These are phyloP conservation scores for Pseudoturritis turrita DNA, from an alignment of 345 rosid genomes.

Conservation along the genomic window DNA sequence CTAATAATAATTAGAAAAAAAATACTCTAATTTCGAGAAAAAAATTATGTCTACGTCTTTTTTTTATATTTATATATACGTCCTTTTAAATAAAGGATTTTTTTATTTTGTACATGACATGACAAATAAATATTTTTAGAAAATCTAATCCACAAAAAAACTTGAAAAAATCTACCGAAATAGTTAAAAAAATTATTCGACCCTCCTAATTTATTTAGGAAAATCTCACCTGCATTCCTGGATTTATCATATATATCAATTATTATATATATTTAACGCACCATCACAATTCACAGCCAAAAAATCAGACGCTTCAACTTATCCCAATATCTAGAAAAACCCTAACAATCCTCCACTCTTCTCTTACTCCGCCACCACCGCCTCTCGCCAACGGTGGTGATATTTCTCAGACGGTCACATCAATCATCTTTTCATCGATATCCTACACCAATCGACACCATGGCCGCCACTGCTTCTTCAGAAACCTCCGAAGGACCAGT, in stretches of 20 bases:
- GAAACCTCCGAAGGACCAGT: slow-evolving; percentile 82
- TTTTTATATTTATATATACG: too few relatives aligned
- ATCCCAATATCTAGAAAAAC: slow-evolving; percentile 21
- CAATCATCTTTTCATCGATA: neutral
- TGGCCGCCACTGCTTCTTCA: slow-evolving; percentile 40
- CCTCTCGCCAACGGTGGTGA: slow-evolving; percentile 29
- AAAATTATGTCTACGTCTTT: too few relatives aligned
- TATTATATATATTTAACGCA: neutral
- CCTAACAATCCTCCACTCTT: slow-evolving; percentile 15
- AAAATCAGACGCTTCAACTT: slow-evolving; percentile 16
- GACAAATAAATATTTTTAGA: neutral
- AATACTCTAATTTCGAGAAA: too few relatives aligned
- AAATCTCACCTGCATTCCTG: neutral
- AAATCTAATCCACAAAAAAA: neutral
- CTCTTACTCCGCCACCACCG: neutral
- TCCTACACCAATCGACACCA: neutral
- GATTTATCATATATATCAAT: neutral
- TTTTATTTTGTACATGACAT: too few relatives aligned
- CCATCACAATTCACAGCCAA: neutral
- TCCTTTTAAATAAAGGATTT: too few relatives aligned
- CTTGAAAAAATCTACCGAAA: neutral
- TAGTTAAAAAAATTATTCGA: neutral
- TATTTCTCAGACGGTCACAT: neutral
- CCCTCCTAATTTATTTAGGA: neutral
- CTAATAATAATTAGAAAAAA: too few relatives aligned